These are phyloP conservation scores for Aspergillus arachidicola DNA, from an alignment of 2,329 filamentous ascomycete genomes.

Conservation along the genomic window DNA sequence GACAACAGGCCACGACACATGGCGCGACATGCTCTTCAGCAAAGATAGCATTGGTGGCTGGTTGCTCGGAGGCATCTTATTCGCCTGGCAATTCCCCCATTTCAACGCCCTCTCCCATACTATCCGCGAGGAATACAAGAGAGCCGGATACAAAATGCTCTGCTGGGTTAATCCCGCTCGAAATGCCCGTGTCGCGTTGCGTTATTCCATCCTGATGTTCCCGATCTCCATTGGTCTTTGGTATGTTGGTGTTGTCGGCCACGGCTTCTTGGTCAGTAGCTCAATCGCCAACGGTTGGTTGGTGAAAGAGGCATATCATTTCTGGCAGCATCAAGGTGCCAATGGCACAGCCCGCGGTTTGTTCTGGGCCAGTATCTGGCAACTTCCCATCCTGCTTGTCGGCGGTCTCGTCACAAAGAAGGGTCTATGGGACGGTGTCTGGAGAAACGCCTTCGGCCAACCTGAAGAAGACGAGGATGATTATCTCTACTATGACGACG, in stretches of 20 bases:
- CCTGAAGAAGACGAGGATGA: slow-evolving; percentile 58
- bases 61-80: slow-evolving; percentile 80
- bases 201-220: slow-evolving; percentile 83
- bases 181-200: slow-evolving; percentile 82
- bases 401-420: slow-evolving; percentile 91
- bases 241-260: slow-evolving; percentile 78
- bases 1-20: slow-evolving; percentile 68
- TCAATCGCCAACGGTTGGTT: slow-evolving; percentile 86
- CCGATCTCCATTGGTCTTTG: slow-evolving; percentile 83
- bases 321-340: slow-evolving; percentile 77
- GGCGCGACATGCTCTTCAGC: slow-evolving; percentile 77
- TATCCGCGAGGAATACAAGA: slow-evolving; percentile 85
- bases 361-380: slow-evolving; percentile 99
- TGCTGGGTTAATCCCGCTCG: slow-evolving; percentile 82
- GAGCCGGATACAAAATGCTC: slow-evolving; percentile 70
- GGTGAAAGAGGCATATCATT: slow-evolving; percentile 73
- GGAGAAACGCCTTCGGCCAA: slow-evolving; percentile 66
- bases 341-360: slow-evolving; percentile 79
- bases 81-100: slow-evolving; percentile 97
- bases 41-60: slow-evolving; percentile 75
- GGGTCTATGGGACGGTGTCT: slow-evolving; percentile 84
- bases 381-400: slow-evolving; percentile 85
- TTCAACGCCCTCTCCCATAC: slow-evolving; percentile 93
- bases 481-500: slow-evolving; percentile 61
- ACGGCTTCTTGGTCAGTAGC: slow-evolving; percentile 80